Percentiles rank a stretch among this genome's conserved stretches.
These are phyloP conservation scores for Venturia pyrina DNA, from an alignment of 2,329 filamentous ascomycete species.

Conservation along the genomic window DNA sequence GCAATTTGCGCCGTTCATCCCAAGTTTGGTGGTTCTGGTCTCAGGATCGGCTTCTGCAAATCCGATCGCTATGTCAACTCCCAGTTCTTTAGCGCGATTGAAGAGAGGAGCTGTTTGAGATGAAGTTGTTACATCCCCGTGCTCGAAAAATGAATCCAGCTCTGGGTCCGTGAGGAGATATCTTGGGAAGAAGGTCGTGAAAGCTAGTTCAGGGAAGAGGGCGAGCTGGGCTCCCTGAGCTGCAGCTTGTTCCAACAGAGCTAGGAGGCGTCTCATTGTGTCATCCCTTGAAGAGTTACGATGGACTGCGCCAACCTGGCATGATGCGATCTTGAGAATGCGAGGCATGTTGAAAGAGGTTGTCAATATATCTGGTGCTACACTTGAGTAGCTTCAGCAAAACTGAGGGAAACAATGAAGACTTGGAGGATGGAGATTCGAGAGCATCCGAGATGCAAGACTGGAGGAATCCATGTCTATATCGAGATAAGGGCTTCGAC, in stretches of 20 bases:
- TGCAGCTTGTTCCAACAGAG: conserved; percentile 36
- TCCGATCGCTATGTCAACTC: conserved; percentile 42
- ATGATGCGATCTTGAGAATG: conserved; percentile 37
- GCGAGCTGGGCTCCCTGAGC: conserved; percentile 35
- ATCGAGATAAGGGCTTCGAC: neutral
- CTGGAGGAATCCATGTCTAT: neutral
- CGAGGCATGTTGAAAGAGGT: conserved; percentile 24
- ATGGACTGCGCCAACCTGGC: conserved; percentile 42
- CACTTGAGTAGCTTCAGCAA: too few relatives aligned
- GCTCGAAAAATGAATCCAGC: conserved; percentile 41
- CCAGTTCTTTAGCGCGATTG: conserved; percentile 34
- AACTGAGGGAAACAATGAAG: neutral
- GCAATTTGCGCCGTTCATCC: conserved; percentile 18
- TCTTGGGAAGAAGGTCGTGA: conserved; percentile 47
- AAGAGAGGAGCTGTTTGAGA: conserved; percentile 38
- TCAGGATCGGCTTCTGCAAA: conserved; percentile 39
- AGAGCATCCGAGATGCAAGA: neutral
- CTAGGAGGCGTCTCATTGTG: conserved; percentile 37
- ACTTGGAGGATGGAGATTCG: neutral
- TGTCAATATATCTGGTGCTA: too few relatives aligned
- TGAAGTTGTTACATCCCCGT: conserved; percentile 29
- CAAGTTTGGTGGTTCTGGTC: conserved; percentile 33
- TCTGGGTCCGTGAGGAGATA: conserved; percentile 36
- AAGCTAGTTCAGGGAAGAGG: conserved; percentile 43
- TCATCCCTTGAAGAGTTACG: conserved; percentile 28